A percentile compares a stretch with the other conserved stretches of the same genome.
Evolutionary conservation across 2,329 filamentous ascomycete genomes (phyloP).

Genomic region (Ophiostoma pallidulum): DNA sequence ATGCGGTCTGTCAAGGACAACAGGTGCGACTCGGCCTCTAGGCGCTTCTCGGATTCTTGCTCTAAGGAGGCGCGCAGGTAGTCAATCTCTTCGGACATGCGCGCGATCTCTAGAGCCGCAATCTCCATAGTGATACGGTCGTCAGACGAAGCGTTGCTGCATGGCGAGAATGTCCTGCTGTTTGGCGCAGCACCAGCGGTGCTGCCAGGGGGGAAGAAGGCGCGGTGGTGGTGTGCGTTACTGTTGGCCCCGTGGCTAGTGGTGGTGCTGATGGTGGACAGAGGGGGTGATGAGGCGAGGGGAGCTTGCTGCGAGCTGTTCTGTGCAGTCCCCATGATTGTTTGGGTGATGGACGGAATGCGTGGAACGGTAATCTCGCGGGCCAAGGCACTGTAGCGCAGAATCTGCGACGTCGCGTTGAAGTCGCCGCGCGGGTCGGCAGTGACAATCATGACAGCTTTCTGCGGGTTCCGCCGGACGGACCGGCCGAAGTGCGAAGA

Average conservation of each 20-base stretch:
- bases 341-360: conserved; percentile 70
- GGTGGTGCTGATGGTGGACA: conserved; percentile 20
- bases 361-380: conserved; percentile 87
- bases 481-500: conserved; percentile 20
- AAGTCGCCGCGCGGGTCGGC: conserved; percentile 89
- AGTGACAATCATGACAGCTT: conserved; percentile 91
- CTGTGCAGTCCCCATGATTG: conserved; percentile 42
- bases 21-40: conserved; percentile 64
- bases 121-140: conserved; percentile 69
- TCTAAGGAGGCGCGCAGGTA: conserved; percentile 59
- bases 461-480: conserved; percentile 61
- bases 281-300: conserved; percentile 16
- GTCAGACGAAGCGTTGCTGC: conserved; percentile 28
- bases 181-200: conserved; percentile 19
- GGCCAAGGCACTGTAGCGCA: conserved; percentile 87
- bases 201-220: conserved; percentile 32
- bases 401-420: conserved; percentile 92
- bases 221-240: conserved; percentile 24
- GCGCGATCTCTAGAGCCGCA: conserved; percentile 69
- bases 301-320: conserved; percentile 13
- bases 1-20: conserved; percentile 58
- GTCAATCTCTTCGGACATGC: conserved; percentile 71
- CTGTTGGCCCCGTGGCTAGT: not conserved
- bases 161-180: conserved; percentile 31
- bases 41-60: conserved; percentile 59